Percentiles rank a stretch among this genome's conserved stretches.
Conservation (phyloP, 768 basidiomycete species). For the Xerocomellus amylosporus region DNA sequence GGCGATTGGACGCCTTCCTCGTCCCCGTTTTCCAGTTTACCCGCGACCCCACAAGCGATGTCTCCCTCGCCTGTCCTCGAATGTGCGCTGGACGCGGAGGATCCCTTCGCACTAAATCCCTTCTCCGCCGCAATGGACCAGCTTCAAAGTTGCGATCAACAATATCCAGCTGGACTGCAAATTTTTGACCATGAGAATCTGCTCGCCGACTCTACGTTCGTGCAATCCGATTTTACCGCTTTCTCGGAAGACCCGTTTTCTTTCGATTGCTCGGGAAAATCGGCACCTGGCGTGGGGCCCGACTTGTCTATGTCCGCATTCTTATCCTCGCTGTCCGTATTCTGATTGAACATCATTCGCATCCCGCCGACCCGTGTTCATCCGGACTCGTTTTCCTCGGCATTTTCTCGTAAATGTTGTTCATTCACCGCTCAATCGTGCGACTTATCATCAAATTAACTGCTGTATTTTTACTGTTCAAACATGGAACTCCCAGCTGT, state of each 20-base stretch:
- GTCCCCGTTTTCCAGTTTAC: slow-evolving; percentile 44
- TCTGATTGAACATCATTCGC: slow-evolving; percentile 15
- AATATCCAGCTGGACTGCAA: slow-evolving; percentile 21
- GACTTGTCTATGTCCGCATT: slow-evolving; percentile 33
- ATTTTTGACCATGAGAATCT: slow-evolving; percentile 18
- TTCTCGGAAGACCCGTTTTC: slow-evolving; percentile 27
- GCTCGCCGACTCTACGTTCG: slow-evolving; percentile 12
- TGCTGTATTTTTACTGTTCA: slow-evolving; percentile 29
- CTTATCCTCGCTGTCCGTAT: slow-evolving; percentile 32
- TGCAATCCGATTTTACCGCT: slow-evolving; percentile 19
- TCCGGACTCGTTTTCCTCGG: slow-evolving; percentile 2
- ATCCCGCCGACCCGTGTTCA: slow-evolving; percentile 3
- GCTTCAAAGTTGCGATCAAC: slow-evolving; percentile 15
- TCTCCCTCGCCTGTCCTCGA: slow-evolving; percentile 32
- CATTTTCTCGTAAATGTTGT: neutral
- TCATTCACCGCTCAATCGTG: slow-evolving; percentile 3
- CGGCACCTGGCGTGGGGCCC: slow-evolving; percentile 19
- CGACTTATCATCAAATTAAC: slow-evolving; percentile 8
- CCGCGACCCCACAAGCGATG: slow-evolving; percentile 40
- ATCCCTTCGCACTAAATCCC: slow-evolving; percentile 17
- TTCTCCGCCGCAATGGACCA: slow-evolving; percentile 17
- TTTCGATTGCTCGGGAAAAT: slow-evolving; percentile 24
- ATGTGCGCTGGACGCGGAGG: slow-evolving; percentile 20
- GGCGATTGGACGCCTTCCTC: slow-evolving; percentile 42
- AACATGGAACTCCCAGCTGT: slow-evolving; percentile 20